These are phyloP conservation scores for Psidium guajava DNA, from an alignment of 345 rosid genomes.

Conservation along the genomic window DNA sequence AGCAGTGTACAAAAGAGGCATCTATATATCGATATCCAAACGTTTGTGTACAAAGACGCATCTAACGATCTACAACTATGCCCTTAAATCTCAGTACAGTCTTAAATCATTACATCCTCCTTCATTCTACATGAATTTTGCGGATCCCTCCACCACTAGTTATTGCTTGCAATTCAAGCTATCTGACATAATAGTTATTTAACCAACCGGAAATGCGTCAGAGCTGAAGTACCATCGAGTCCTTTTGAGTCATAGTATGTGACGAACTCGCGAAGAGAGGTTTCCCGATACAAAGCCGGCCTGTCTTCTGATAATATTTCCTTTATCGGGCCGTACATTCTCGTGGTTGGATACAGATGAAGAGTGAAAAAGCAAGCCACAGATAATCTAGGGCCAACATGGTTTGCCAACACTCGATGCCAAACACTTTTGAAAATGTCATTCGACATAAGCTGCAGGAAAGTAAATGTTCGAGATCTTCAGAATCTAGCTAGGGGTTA, in stretches of 20 bases:
- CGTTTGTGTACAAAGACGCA: not conserved
- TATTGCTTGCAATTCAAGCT: not conserved
- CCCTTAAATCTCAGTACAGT: not conserved
- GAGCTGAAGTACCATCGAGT: conserved; percentile 27
- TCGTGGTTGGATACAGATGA: not conserved
- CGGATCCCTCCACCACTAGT: not conserved
- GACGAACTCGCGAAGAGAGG: conserved; percentile 10
- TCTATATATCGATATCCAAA: not conserved
- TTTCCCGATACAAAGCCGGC: conserved; percentile 21
- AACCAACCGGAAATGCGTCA: conserved; percentile 11
- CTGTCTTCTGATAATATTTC: conserved; percentile 30
- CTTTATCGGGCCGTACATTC: conserved; percentile 24
- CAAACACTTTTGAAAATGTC: conserved; percentile 32
- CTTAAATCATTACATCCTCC: not conserved
- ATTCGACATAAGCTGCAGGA: conserved; percentile 35
- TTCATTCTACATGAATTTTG: not conserved
- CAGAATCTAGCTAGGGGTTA: not conserved
- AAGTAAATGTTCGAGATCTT: not conserved
- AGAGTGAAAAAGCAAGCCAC: conserved; percentile 27
- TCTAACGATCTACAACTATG: not conserved
- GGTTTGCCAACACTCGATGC: conserved; percentile 34
- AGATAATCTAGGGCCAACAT: conserved; percentile 29
- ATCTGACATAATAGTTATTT: not conserved
- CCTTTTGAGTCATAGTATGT: conserved; percentile 13
- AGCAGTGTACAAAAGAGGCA: not conserved